Evolutionary conservation across 208 protist species (phyloP).

Genomic region (Kentomonas sorsogonicus): DNA sequence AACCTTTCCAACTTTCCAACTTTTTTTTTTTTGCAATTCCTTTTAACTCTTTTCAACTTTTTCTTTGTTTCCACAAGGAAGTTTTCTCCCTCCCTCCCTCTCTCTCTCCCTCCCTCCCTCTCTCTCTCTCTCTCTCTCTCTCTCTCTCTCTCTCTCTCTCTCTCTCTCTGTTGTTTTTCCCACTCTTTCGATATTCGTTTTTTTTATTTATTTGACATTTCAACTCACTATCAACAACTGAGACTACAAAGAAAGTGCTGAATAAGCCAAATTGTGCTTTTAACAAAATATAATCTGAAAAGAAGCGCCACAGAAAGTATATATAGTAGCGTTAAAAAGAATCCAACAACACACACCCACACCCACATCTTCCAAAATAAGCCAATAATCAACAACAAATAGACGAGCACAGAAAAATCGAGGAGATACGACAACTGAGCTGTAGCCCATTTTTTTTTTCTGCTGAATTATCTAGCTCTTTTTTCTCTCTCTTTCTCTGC

Average conservation of each 20-base stretch:
- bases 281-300: constrained; percentile 2
- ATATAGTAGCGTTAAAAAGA: background rate
- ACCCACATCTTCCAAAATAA: too few species aligned
- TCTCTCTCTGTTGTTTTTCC: background rate
- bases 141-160: background rate
- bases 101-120: too few species aligned
- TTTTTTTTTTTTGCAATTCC: background rate
- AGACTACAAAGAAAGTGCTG: constrained; percentile 15
- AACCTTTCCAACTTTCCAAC: background rate
- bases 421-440: background rate
- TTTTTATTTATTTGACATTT: constrained; percentile 5
- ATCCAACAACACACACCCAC: too few species aligned
- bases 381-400: too few species aligned
- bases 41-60: too few species aligned
- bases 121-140: too few species aligned
- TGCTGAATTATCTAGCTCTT: too few species aligned
- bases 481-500: too few species aligned
- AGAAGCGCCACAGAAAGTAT: background rate
- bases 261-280: constrained; percentile 8
- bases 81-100: too few species aligned
- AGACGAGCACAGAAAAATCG: too few species aligned
- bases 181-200: background rate
- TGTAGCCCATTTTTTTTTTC: constrained; percentile 2
- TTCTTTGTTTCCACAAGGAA: too few species aligned
- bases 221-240: background rate